A percentile compares a stretch with the other conserved stretches of the same genome.
Conservation (phyloP, 306 rosid genomes). For the Vigna nakashimae region DNA sequence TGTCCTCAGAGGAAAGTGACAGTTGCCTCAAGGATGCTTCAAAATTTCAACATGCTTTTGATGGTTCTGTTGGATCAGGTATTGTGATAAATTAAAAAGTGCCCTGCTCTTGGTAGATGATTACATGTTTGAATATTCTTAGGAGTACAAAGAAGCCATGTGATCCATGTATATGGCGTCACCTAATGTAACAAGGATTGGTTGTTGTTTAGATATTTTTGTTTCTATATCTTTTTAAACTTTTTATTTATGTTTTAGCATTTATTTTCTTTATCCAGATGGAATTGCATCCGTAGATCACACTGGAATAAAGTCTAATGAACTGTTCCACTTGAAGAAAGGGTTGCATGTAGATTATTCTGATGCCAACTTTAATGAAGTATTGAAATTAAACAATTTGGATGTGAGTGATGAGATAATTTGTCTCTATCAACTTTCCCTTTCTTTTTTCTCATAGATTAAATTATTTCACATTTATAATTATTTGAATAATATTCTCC, state of each 20-base stretch:
- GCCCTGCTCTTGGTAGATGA: not conserved
- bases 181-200: conserved; percentile 21
- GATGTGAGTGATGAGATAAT: conserved; percentile 65
- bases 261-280: conserved; percentile 53
- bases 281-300: conserved; percentile 50
- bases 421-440: conserved; percentile 42
- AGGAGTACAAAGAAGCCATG: not conserved
- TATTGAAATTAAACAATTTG: conserved; percentile 70
- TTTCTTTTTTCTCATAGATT: conserved; percentile 22
- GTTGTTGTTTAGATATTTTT: conserved; percentile 26
- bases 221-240: conserved; percentile 30
- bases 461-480: not conserved
- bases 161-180: conserved; percentile 10
- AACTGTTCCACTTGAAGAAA: conserved; percentile 54
- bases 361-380: conserved; percentile 67
- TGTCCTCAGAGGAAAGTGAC: conserved; percentile 52
- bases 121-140: not conserved
- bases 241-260: conserved; percentile 39
- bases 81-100: conserved; percentile 29
- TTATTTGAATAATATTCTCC: not conserved
- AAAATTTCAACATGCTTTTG: conserved; percentile 48
- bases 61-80: conserved; percentile 57
- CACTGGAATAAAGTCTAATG: conserved; percentile 53
- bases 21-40: conserved; percentile 48
- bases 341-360: conserved; percentile 61